A percentile compares a stretch with the other conserved stretches of the same genome.
Evolutionary conservation across 129 eudicot genomes (phyloP).

Genomic region (Kitagawia praeruptora): DNA sequence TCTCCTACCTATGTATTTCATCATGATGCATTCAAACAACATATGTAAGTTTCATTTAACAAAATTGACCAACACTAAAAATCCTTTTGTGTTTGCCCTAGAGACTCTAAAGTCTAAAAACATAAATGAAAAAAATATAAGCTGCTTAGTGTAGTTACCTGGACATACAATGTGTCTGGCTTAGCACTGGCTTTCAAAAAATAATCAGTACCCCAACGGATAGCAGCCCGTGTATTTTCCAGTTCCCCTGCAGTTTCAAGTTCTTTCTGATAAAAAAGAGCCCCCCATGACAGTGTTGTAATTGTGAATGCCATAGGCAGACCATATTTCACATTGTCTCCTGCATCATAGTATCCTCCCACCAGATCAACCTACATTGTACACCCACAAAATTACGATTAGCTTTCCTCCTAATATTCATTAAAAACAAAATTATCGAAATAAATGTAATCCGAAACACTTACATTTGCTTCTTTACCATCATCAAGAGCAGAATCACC

Average conservation of each 20-base stretch:
- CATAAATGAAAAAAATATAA: neutral
- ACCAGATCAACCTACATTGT: constrained; percentile 59
- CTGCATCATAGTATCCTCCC: constrained; percentile 96
- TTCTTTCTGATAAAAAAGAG: constrained; percentile 34
- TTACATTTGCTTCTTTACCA: constrained; percentile 59
- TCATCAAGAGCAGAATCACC: constrained; percentile 82
- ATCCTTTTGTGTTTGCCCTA: neutral
- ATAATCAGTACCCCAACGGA: constrained; percentile 86
- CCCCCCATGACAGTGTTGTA: constrained; percentile 76
- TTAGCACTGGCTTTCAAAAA: constrained; percentile 45
- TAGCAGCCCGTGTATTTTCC: constrained; percentile 32
- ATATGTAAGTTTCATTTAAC: neutral
- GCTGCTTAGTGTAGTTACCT: constrained; percentile 25
- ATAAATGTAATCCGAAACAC: neutral
- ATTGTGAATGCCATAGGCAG: constrained; percentile 86
- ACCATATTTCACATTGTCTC: constrained; percentile 82
- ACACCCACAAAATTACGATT: neutral
- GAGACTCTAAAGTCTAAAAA: neutral
- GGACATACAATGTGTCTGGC: constrained; percentile 49
- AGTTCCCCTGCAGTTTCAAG: constrained; percentile 51
- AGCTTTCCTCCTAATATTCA: neutral
- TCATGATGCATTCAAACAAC: neutral
- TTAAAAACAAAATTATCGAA: no score
- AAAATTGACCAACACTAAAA: neutral
- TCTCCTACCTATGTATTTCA: constrained; percentile 54